phyloP scores from a whole-genome alignment of 305 asterid genomes.

The Ajuga reptans region DNA sequence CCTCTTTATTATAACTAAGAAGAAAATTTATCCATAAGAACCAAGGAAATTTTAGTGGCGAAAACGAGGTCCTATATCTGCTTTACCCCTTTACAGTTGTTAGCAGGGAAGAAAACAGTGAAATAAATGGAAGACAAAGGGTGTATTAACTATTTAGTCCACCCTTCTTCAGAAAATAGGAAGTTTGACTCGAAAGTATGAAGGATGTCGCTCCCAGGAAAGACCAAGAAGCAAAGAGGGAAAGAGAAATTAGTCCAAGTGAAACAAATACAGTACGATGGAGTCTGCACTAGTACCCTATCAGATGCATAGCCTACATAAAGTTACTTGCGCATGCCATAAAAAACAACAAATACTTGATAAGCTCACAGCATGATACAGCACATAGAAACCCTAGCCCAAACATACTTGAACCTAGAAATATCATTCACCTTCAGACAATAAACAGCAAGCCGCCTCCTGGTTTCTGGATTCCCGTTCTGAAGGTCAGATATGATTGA shows the following conservation, averaged over 20 bases:
- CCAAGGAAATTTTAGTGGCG: not conserved
- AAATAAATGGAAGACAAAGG: not conserved
- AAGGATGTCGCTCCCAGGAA: not conserved
- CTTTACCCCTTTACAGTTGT: not conserved
- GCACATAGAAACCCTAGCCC: conserved; percentile 1
- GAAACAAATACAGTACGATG: not conserved
- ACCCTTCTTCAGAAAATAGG: not conserved
- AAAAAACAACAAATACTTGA: conserved; percentile 1
- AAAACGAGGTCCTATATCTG: not conserved
- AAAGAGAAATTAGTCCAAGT: not conserved
- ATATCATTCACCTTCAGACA: conserved; percentile 68
- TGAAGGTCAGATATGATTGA: conserved; percentile 98
- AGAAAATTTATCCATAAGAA: not conserved
- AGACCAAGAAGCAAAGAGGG: not conserved
- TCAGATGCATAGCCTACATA: not conserved
- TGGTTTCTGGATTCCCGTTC: conserved; percentile 89
- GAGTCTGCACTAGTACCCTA: not conserved
- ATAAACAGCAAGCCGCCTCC: conserved; percentile 95
- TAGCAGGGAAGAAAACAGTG: not conserved
- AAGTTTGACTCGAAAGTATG: not conserved
- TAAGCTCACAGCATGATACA: not conserved
- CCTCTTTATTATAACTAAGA: not conserved
- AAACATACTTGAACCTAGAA: conserved; percentile 11
- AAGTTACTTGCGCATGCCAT: not conserved
- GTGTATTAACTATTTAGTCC: not conserved